Conservation (phyloP, 805 yeast genomes). For the Candida easanensis region DNA sequence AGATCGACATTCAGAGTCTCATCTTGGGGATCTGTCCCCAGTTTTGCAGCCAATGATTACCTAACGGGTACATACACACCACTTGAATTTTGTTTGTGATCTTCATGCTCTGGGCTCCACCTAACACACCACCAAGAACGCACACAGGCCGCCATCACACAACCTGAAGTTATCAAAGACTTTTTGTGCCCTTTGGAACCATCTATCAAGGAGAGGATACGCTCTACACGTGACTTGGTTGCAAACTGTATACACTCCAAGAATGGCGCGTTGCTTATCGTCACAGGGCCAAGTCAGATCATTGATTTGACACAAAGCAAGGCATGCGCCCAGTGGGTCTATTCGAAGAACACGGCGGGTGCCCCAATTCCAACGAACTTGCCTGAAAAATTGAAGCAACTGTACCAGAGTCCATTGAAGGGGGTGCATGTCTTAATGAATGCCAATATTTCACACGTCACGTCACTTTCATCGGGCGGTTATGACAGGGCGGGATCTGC, state of each 20-base stretch:
- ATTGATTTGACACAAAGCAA: constrained; percentile 3
- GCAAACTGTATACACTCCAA: not conserved
- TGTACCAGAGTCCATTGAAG: not conserved
- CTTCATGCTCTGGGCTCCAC: too few relatives aligned
- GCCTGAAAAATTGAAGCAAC: not conserved
- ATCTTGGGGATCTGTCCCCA: constrained; percentile 9
- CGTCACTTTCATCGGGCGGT: not conserved
- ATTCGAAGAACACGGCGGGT: constrained; percentile 1
- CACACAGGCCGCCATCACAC: constrained; percentile 18
- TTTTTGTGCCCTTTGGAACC: constrained; percentile 13
- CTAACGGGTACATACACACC: constrained; percentile 10
- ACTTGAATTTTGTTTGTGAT: too few relatives aligned
- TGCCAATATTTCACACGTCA: constrained; percentile 5
- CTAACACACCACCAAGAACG: constrained; percentile 11
- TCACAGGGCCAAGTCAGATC: constrained; percentile 9
- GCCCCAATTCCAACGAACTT: not conserved
- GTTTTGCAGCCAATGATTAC: constrained; percentile 6
- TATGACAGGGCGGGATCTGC: not conserved
- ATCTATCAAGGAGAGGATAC: constrained; percentile 1
- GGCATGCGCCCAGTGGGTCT: constrained; percentile 13
- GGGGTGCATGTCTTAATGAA: constrained; percentile 9
- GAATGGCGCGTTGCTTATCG: constrained; percentile 1
- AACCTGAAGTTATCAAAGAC: constrained; percentile 17
- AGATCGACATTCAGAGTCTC: constrained; percentile 3
- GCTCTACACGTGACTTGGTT: not conserved